Evolutionary conservation across 1,284 basidiomycete species (phyloP), one percentile per base, ranked within the genome.

Genomic region (Coniferiporia weirii): DNA sequence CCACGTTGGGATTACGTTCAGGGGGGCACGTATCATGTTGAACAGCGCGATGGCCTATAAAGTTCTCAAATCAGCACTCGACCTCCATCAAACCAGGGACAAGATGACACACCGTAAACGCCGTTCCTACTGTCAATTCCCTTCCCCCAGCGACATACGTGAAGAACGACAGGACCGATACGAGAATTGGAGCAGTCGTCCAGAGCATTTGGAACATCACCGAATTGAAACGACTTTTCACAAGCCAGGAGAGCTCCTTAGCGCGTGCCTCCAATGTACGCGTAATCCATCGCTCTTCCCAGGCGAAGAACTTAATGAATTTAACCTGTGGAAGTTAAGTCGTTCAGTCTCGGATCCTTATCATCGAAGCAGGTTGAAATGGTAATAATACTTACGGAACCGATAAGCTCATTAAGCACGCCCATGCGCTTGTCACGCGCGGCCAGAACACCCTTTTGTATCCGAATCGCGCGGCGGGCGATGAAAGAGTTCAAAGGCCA

Each of bases 241-340:
- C 70, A 75, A 91, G 79, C 88, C 87, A 91, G 50, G 75, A 68
- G 66, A 91, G 76, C 71, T 91, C 89, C 17, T 73, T 70, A 50
- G 76, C 78, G 56, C 87, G 76, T 5, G 82, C 79, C 32, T 81
- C 79, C 65, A 88, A 70, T 0, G 76, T 77, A 1, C 82, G 76
- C 19, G 79, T 69, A 52, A 90, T 85, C 89, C 89, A 92, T 12
- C 79, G 75, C 38, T 84, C 80, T 66, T 91, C 89, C 89, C 89
- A 91, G 3, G 88, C 89, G 63, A 91, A 91, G 73, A 92, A 90
- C 66, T 94, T 94, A 76, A 94, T 88, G 67, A 93, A 91, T 67
- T 90, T 91, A 63, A 90, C 76, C 74, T 83, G 63, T 44, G 56
- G 17, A 34, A 34, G n/a, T 19, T 54, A 15, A 4, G 2, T 27